Base-by-base conservation (phyloP, 805 yeast species). In the Candida andamanensis region DNA sequence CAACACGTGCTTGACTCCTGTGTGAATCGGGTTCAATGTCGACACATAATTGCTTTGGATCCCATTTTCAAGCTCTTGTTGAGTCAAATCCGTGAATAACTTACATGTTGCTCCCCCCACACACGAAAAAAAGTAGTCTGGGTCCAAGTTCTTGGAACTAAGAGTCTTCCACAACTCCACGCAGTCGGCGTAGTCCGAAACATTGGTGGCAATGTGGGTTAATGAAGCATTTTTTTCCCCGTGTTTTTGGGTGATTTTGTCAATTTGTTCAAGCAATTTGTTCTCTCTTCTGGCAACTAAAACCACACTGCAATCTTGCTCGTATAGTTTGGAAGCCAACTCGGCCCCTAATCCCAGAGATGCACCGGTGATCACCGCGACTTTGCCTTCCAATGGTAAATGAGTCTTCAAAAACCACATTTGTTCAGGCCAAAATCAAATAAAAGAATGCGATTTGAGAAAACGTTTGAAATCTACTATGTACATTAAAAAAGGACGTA, bases 271-370 rank as follows among this genome's bases (percentile, higher is more conserved):
- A 24, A 58, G 42, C 25, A 90, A 63, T 45, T 78, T 80, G 4
- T 68, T 31, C 38, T 70, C 78, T 0, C 90, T 80, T 42, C 98
- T 67, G 1, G 97, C 86, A 9, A 89, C 81, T 13, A 92, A 57
- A 2, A 82, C 61, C 1, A 89, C 84, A 32, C 74, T 69, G 22
- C 87, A 82, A 3, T 80, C 78, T 13, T 51, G 45, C 2, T 64
- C 39, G 35, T 69, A 74, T 28, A 80, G 60, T 34, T 72, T 66
- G 25, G 63, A 60, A 0, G 95, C 95, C 35, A 90, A 56, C 23
- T 81, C 84, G 3, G 78, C 78, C 0, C 98, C 98, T 1, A 90
- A 63, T 0, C 98, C 98, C 50, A 90, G 98, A 0, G 96, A 86
- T 0, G 86, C 97, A 3, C 98, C 98, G 0, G 95, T 75, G n/a